phyloP scores from a whole-genome alignment of 2,329 filamentous ascomycete genomes.

The Claviceps capensis region DNA sequence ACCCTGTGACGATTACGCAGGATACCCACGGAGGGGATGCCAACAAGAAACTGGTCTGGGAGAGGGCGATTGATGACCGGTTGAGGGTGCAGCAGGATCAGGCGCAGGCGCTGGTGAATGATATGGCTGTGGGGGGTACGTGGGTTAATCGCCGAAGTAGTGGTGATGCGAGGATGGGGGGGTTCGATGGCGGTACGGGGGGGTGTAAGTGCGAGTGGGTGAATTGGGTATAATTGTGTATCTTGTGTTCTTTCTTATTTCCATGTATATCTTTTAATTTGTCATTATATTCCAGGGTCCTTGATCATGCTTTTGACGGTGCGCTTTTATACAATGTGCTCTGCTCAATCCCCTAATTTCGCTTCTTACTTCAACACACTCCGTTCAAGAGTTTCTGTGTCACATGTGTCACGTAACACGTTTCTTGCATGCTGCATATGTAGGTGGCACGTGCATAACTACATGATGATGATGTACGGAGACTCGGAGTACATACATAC shows the following conservation, averaged over 20 bases:
- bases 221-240: constrained; percentile 27
- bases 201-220: constrained; percentile 50
- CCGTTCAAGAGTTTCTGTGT: no score
- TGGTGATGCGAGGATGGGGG: constrained; percentile 36
- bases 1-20: constrained; percentile 45
- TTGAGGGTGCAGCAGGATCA: constrained; percentile 30
- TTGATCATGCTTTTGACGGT: no score
- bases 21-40: constrained; percentile 49
- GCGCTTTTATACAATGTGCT: no score
- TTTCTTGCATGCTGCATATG: no score
- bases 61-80: constrained; percentile 34
- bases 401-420: no score
- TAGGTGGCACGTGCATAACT: no score
- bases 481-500: no score
- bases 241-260: neutral
- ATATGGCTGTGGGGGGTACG: constrained; percentile 35
- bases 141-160: constrained; percentile 37
- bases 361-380: no score
- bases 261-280: neutral
- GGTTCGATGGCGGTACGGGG: constrained; percentile 48
- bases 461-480: no score
- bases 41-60: constrained; percentile 38
- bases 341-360: no score
- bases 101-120: constrained; percentile 32
- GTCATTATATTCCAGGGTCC: neutral